Percentiles rank a stretch among this genome's conserved stretches.
These are phyloP conservation scores for Euphorbia corollata DNA, from an alignment of 441 rosid genomes.

Conservation along the genomic window DNA sequence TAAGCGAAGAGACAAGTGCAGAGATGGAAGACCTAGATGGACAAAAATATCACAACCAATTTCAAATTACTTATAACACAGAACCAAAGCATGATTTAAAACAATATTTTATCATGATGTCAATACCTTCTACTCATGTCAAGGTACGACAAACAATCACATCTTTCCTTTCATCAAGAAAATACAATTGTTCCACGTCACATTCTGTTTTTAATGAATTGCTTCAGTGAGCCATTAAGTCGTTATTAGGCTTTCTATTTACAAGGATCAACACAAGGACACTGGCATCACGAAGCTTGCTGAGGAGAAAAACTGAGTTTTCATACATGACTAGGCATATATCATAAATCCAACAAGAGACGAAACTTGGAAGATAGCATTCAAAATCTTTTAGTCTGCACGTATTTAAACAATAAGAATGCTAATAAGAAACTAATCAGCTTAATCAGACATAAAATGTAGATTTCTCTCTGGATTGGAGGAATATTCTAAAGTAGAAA, in stretches of 20 bases:
- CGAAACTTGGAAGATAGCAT: not conserved
- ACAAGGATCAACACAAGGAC: not conserved
- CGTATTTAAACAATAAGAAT: not conserved
- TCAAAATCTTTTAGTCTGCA: not conserved
- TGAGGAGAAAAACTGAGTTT: not conserved
- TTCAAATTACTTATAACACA: not conserved
- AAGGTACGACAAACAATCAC: not conserved
- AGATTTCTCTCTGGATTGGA: not conserved
- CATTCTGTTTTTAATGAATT: not conserved
- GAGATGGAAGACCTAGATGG: not conserved
- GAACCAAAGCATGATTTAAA: not conserved
- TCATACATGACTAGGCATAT: slow-evolving; percentile 3
- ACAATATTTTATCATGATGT: not conserved
- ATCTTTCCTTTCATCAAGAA: not conserved
- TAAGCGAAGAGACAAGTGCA: not conserved
- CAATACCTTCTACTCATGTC: not conserved
- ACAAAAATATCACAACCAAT: slow-evolving; percentile 1
- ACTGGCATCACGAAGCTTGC: not conserved
- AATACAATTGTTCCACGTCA: not conserved
- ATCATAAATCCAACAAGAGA: not conserved
- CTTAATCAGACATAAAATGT: not conserved
- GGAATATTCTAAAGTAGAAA: not conserved
- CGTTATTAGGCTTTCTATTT: not conserved
- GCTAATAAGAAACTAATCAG: slow-evolving; percentile 4
- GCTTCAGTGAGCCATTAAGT: not conserved